These are phyloP conservation scores for Capsella rubella DNA, from an alignment of 441 rosid genomes.

Conservation along the genomic window DNA sequence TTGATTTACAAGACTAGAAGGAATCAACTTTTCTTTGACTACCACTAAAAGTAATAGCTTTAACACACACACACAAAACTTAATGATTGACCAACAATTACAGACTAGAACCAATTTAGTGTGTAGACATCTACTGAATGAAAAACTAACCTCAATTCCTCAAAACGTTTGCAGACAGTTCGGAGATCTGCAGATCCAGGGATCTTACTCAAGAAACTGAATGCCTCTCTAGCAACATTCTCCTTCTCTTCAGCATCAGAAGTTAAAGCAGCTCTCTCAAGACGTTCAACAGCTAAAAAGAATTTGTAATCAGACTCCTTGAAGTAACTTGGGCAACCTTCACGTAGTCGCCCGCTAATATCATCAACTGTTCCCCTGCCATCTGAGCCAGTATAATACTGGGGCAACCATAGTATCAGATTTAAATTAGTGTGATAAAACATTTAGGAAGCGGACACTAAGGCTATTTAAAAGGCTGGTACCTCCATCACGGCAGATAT, in stretches of 20 bases:
- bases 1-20: slow-evolving; percentile 12
- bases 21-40: slow-evolving; percentile 5
- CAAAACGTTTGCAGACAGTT: slow-evolving; percentile 96
- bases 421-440: slow-evolving; percentile 35
- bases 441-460: slow-evolving; percentile 25
- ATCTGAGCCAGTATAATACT: slow-evolving; percentile 95
- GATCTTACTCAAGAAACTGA: slow-evolving; percentile 81
- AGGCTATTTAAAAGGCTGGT: slow-evolving; percentile 35
- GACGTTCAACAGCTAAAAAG: slow-evolving; percentile 97
- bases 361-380: slow-evolving; percentile 99
- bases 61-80: slow-evolving; percentile 1
- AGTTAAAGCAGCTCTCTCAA: slow-evolving; percentile 83
- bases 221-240: slow-evolving; percentile 92
- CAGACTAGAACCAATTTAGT: slow-evolving; percentile 42
- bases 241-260: slow-evolving; percentile 75
- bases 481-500: slow-evolving; percentile 95
- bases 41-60: slow-evolving; percentile 26
- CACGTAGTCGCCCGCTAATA: slow-evolving; percentile 77
- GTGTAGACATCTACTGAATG: slow-evolving; percentile 38
- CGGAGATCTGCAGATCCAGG: slow-evolving; percentile 94
- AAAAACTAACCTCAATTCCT: slow-evolving; percentile 79
- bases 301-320: slow-evolving; percentile 97
- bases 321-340: slow-evolving; percentile 98
- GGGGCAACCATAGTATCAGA: slow-evolving; percentile 42
- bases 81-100: not conserved